Evolutionary conservation across 2,329 filamentous ascomycete genomes (phyloP), one percentile per base, ranked within the genome.

Genomic region (Clarireedia paspali): DNA sequence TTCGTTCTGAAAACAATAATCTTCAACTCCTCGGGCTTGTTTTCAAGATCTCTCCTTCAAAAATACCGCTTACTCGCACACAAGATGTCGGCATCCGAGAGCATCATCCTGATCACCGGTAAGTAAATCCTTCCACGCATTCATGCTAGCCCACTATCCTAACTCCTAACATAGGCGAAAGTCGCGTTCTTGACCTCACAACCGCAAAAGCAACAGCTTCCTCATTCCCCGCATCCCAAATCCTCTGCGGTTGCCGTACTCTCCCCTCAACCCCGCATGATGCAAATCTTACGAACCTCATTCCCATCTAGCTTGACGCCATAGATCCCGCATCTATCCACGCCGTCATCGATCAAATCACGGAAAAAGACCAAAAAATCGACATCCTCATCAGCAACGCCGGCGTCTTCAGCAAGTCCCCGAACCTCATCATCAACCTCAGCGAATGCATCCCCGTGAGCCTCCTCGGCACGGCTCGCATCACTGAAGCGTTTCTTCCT

Each of bases 401-500:
- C 2, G 61, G 55, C 6, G 50, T 61, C 38, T 44, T 57, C 3
- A 53, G 15, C 20, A 47, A 20, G 12, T 6, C n/a, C 2, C 34
- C 47, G 7, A 5, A 55, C 23, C 6, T 59, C 1, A 51, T 48
- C 1, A 59, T 64, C 24, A 50, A 62, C 38, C 53, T 60, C 1
- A 63, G 60, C 51, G 47, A 58, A 15, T 20, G 48, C 17, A 61
- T 66, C n/a, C 63, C 68, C 46, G 47, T 60, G 49, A 67, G 70
- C 55, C 64, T 72, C 14, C 54, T 61, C 7, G 65, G 68, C 5
- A 60, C 64, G 1, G 64, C 63, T 6, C 56, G 46, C 23, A 56
- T 71, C 39, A 72, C 70, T 2, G 66, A 71, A 26, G 59, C 63
- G 6, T 64, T 67, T 17, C 34, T 71, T 17, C 66, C 68, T n/a